Conservation (phyloP, 176 grass and related monocot species). For the Saccharum spontaneum region DNA sequence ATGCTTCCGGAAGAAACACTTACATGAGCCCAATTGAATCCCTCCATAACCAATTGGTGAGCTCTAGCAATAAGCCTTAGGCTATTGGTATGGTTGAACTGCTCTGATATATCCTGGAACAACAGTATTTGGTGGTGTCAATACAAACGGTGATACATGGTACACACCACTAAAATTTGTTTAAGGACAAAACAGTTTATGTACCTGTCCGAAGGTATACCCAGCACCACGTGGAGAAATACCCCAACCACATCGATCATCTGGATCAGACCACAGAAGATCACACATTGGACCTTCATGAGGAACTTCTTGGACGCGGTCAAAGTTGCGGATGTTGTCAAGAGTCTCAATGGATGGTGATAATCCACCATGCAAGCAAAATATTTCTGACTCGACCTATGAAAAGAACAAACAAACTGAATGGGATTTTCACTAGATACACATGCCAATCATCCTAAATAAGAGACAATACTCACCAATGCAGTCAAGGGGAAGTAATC, state of each 20-base stretch:
- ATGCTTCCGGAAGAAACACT: conserved; percentile 20
- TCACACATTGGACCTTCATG: conserved; percentile 99
- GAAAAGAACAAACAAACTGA: not conserved
- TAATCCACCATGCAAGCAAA: conserved; percentile 92
- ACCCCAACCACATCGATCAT: conserved; percentile 95
- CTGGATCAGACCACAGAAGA: conserved; percentile 97
- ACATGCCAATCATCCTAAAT: not conserved
- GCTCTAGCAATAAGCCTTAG: conserved; percentile 94
- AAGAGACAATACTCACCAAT: conserved; percentile 58
- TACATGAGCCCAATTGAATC: conserved; percentile 97
- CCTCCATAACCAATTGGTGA: conserved; percentile 96
- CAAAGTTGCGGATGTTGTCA: conserved; percentile 92
- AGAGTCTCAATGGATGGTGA: conserved; percentile 96
- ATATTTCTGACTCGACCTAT: conserved; percentile 98
- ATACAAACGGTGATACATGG: not conserved
- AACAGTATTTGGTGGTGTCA: conserved; percentile 29
- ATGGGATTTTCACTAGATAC: conserved; percentile 9
- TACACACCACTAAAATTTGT: not conserved
- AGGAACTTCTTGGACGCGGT: conserved; percentile 94
- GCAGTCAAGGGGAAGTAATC: conserved; percentile 97
- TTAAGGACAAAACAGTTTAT: not conserved
- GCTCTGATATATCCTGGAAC: conserved; percentile 95
- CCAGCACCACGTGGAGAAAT: conserved; percentile 97
- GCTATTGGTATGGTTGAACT: conserved; percentile 96
- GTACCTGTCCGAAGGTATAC: conserved; percentile 96